Conservation (phyloP, 495 filamentous ascomycete species). For the Paragyromitra xinjiangensis region DNA sequence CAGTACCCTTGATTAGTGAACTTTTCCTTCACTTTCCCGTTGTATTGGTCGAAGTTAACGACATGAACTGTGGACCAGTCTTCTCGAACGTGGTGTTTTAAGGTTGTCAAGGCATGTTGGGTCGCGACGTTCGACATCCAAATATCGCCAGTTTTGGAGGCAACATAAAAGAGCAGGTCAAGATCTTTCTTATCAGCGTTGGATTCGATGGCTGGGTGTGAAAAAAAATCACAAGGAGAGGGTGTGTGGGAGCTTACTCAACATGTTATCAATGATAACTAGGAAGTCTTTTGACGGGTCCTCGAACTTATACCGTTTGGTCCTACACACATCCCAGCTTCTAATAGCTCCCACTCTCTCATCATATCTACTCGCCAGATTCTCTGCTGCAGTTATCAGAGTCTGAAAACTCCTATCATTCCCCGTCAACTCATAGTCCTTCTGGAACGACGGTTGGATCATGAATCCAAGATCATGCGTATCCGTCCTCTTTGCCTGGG, state of each 20-base stretch:
- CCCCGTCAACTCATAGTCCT: slow-evolving; percentile 59
- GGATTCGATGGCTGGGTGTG: not conserved
- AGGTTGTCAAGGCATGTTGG: slow-evolving; percentile 58
- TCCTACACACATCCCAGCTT: slow-evolving; percentile 57
- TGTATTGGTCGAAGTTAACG: slow-evolving; percentile 59
- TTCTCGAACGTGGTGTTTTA: slow-evolving; percentile 53
- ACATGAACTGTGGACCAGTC: slow-evolving; percentile 59
- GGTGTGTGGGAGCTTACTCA: slow-evolving; percentile 38
- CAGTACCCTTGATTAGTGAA: slow-evolving; percentile 61
- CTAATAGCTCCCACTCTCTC: slow-evolving; percentile 58
- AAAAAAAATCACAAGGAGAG: not conserved
- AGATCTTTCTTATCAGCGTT: slow-evolving; percentile 57
- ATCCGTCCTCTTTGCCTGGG: slow-evolving; percentile 57
- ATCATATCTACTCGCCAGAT: slow-evolving; percentile 59
- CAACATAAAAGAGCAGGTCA: slow-evolving; percentile 60
- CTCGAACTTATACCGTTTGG: slow-evolving; percentile 18
- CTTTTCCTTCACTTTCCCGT: slow-evolving; percentile 55
- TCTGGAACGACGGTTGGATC: slow-evolving; percentile 58
- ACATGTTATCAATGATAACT: slow-evolving; percentile 63
- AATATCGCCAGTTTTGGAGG: slow-evolving; percentile 40
- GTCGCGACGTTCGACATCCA: slow-evolving; percentile 57
- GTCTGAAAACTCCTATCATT: slow-evolving; percentile 56
- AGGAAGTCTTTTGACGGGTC: slow-evolving; percentile 57
- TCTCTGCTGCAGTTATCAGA: slow-evolving; percentile 59
- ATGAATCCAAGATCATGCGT: slow-evolving; percentile 63